These are phyloP conservation scores for Metschnikowia continentalis DNA, from an alignment of 805 yeast species.

Conservation along the genomic window DNA sequence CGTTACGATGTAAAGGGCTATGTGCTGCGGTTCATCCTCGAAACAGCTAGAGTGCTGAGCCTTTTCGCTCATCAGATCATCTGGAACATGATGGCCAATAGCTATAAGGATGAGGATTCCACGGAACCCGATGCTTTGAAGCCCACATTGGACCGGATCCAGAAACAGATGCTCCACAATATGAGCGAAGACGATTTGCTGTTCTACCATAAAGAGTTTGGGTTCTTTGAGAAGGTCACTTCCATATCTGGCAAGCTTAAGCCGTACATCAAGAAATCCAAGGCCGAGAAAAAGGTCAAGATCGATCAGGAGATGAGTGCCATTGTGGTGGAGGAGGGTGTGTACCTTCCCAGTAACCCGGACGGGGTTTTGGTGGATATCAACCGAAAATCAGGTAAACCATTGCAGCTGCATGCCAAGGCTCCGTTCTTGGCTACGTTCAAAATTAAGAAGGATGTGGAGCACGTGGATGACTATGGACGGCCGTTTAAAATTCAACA, in stretches of 20 bases:
- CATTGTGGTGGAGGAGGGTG: conserved; percentile 72
- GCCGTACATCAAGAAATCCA: conserved; percentile 89
- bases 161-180: conserved; percentile 54
- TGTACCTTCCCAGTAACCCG: conserved; percentile 93
- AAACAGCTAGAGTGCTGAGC: conserved; percentile 86
- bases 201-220: conserved; percentile 80
- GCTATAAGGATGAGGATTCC: conserved; percentile 86
- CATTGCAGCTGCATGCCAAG: conserved; percentile 96
- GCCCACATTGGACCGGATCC: conserved; percentile 75
- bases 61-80: conserved; percentile 95
- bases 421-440: conserved; percentile 98
- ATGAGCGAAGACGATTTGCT: conserved; percentile 58
- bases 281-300: conserved; percentile 93
- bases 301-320: conserved; percentile 93
- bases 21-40: conserved; percentile 82
- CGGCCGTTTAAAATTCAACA: conserved; percentile 32
- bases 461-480: conserved; percentile 40
- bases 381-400: conserved; percentile 86
- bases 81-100: conserved; percentile 96
- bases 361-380: conserved; percentile 93
- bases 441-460: conserved; percentile 62
- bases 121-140: conserved; percentile 74
- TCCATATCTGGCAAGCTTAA: conserved; percentile 90
- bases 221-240: conserved; percentile 87
- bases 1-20: conserved; percentile 81